A percentile compares a stretch with the other conserved stretches of the same genome.
Conservation (phyloP, 2,329 filamentous ascomycete species). For the Apiospora kogelbergensis region DNA sequence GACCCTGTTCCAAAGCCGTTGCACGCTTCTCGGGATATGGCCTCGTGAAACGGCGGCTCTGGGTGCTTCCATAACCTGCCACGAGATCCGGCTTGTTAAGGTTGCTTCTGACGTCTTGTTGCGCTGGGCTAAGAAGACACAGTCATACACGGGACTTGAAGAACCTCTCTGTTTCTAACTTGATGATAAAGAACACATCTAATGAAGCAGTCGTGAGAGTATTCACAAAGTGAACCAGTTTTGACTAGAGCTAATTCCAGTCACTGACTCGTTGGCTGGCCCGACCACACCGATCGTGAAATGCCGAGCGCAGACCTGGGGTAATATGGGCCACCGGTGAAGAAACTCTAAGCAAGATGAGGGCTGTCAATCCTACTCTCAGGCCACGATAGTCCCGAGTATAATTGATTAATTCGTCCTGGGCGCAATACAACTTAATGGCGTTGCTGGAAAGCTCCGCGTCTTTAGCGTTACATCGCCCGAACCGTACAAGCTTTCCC, state of each 20-base stretch:
- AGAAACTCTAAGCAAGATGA: neutral
- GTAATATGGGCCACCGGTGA: neutral
- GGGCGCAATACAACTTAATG: neutral
- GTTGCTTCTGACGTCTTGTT: no score
- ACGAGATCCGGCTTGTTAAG: neutral
- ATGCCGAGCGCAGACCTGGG: neutral
- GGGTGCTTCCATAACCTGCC: neutral
- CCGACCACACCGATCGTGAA: neutral
- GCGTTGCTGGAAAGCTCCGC: neutral
- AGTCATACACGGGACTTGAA: neutral
- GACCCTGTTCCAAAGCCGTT: neutral
- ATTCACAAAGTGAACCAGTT: neutral
- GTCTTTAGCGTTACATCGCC: neutral
- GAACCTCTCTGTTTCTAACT: neutral
- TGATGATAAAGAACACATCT: neutral
- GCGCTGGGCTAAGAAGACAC: no score
- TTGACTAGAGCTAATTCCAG: neutral
- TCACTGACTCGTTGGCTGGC: neutral
- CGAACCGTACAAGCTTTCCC: neutral
- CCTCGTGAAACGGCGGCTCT: neutral
- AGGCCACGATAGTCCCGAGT: neutral
- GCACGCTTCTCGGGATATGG: neutral
- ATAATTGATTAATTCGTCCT: neutral
- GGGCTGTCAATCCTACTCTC: neutral
- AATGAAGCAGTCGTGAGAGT: neutral